phyloP scores from a whole-genome alignment of 2,329 filamentous ascomycete genomes.

The Metarhizium guizhouense region DNA sequence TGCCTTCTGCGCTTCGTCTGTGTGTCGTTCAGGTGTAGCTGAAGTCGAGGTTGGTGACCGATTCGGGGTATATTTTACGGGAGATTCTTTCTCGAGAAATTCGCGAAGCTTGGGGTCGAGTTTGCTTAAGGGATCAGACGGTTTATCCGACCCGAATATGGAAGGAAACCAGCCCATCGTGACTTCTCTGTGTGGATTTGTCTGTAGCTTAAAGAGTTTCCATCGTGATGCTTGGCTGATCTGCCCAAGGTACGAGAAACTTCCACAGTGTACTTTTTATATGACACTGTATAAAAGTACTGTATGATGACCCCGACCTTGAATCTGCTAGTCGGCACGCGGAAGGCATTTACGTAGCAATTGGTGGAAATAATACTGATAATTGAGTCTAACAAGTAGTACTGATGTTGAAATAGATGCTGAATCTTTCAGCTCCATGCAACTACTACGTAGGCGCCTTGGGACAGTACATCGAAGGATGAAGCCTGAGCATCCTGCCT shows the following conservation, averaged over 20 bases:
- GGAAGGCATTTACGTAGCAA: too few species aligned
- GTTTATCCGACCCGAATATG: slow-evolving; percentile 39
- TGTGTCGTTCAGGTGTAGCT: slow-evolving; percentile 7
- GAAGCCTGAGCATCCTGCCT: neutral
- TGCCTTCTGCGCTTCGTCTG: slow-evolving; percentile 9
- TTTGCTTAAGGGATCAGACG: slow-evolving; percentile 54
- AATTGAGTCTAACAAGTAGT: too few species aligned
- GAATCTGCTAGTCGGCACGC: too few species aligned
- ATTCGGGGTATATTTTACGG: slow-evolving; percentile 52
- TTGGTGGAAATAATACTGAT: too few species aligned
- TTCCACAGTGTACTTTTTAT: too few species aligned
- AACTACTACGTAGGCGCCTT: neutral
- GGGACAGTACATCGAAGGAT: neutral
- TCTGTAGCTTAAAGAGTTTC: neutral
- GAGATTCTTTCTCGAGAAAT: slow-evolving; percentile 76
- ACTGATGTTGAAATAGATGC: too few species aligned
- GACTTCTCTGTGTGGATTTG: neutral
- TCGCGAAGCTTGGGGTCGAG: slow-evolving; percentile 78
- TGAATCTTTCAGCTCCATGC: neutral
- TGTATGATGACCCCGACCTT: neutral
- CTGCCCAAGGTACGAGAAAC: neutral
- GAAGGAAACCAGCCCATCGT: slow-evolving; percentile 51
- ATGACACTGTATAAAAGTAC: neutral
- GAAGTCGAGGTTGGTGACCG: slow-evolving; percentile 13
- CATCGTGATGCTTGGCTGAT: neutral